Evolutionary conservation across 305 asterid species (phyloP).

Genomic region (Fraxinus velutina): DNA sequence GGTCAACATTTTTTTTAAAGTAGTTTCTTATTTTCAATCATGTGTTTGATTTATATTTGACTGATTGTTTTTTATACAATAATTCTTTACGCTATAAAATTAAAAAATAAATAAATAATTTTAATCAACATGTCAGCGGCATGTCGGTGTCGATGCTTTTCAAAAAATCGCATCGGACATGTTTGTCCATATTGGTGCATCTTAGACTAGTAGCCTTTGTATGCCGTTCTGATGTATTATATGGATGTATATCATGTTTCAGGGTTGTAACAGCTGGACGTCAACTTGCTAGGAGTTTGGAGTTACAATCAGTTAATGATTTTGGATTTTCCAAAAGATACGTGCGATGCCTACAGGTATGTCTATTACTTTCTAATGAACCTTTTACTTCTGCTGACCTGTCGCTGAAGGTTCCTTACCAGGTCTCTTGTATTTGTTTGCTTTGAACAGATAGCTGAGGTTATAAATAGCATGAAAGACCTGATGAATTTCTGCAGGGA

Average conservation of each 20-base stretch:
- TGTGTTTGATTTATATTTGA: not conserved
- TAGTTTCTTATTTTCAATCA: not conserved
- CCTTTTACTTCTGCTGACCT: not conserved
- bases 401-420: not conserved
- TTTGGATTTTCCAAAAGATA: slow-evolving; percentile 89
- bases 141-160: not conserved
- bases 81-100: not conserved
- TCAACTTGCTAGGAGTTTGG: slow-evolving; percentile 86
- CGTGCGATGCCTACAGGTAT: slow-evolving; percentile 83
- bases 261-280: slow-evolving; percentile 88
- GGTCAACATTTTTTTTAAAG: not conserved
- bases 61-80: not conserved
- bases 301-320: slow-evolving; percentile 76
- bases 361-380: slow-evolving; percentile 8
- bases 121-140: not conserved
- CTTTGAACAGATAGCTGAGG: slow-evolving; percentile 77
- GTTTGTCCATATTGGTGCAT: not conserved
- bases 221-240: not conserved
- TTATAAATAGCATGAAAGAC: slow-evolving; percentile 93
- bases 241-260: slow-evolving; percentile 18
- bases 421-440: slow-evolving; percentile 22
- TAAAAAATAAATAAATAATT: not conserved
- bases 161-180: not conserved
- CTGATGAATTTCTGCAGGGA: slow-evolving; percentile 78
- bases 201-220: not conserved